A percentile compares a stretch with the other conserved stretches of the same genome.
Conservation (phyloP, 306 rosid species). For the Alnus glutinosa region DNA sequence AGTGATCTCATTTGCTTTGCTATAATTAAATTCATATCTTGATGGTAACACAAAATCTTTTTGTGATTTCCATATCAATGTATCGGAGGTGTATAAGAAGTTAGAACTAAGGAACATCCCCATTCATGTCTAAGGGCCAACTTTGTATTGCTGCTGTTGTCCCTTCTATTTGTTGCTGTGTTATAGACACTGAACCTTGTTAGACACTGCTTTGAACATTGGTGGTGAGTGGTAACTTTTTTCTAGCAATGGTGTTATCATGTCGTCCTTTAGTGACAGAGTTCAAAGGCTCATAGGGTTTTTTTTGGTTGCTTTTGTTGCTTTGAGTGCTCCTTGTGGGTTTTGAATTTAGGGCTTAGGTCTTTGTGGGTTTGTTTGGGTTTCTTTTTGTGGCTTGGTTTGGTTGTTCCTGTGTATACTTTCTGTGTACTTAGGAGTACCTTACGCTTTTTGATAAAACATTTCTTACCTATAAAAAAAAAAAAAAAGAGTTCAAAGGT, state of each 20-base stretch:
- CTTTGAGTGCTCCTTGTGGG: too few species aligned
- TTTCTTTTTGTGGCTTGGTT: too few species aligned
- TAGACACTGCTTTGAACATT: background rate
- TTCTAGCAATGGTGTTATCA: background rate
- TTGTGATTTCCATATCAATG: background rate
- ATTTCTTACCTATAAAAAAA: too few species aligned
- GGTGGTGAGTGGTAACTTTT: background rate
- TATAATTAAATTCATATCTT: conserved; percentile 9
- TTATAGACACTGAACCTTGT: too few species aligned
- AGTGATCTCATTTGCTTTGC: conserved; percentile 4
- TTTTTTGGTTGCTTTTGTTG: too few species aligned
- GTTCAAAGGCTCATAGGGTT: background rate
- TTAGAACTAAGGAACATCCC: conserved; percentile 1
- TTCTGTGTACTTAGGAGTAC: too few species aligned
- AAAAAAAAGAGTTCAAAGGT: background rate
- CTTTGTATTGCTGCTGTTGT: background rate
- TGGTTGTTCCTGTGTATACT: too few species aligned
- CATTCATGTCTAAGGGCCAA: background rate
- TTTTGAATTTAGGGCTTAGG: too few species aligned
- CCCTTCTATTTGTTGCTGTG: background rate
- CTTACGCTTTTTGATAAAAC: too few species aligned
- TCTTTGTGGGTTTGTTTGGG: too few species aligned
- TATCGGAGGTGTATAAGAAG: background rate
- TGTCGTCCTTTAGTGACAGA: background rate
- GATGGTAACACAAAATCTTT: background rate